Evolutionary conservation across 441 rosid genomes (phyloP), one percentile per base, ranked within the genome.

Genomic region (Gossypium schwendimanii): DNA sequence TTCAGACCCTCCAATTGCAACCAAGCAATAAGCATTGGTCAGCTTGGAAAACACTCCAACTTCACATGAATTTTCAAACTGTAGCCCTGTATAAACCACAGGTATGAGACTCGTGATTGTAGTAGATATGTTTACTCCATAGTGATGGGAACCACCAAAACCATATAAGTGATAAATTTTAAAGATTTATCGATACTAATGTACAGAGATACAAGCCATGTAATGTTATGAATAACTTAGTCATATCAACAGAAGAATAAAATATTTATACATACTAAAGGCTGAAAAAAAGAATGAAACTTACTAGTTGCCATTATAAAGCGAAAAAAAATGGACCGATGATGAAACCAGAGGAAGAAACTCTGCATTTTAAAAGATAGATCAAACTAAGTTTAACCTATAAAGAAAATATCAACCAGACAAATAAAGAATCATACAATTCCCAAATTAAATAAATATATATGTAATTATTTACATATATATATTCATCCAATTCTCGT

Each of bases 1-100:
- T 73, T 92, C 99, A 12, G 97, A 92, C 55, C 96, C 97, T 41
- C 98, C 98, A 31, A 89, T 90, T 14, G 94, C 95, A 41, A 91
- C 99, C 84, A 93, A 84, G 77, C 97, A 93, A 78, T 91, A 95
- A 0, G 99, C 99, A 82, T 93, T 95, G 4, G 98, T 91, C 69
- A 95, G 93, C 82, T 92, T 95, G n/a, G 97, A 90, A 73, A 93
- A 95, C 26, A 91, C 99, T 55, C 98, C 99, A 76, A 93, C 84
- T 31, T 95, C 98, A 70, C 96, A 91, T 2, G 87, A 84, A 72
- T 95, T 95, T 83, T 95, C 99, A 81, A 92, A 91, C 85, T 86
- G 87, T 76, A 95, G 91, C 79, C 99, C 99, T 92, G 80, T 39
- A 26, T 45, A 71, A 15, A 26, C 50, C 28, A 58, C 11, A 18